A percentile compares a stretch with the other conserved stretches of the same genome.
phyloP scores from a whole-genome alignment of 768 basidiomycete species.

The Tylopilus subfusipes region DNA sequence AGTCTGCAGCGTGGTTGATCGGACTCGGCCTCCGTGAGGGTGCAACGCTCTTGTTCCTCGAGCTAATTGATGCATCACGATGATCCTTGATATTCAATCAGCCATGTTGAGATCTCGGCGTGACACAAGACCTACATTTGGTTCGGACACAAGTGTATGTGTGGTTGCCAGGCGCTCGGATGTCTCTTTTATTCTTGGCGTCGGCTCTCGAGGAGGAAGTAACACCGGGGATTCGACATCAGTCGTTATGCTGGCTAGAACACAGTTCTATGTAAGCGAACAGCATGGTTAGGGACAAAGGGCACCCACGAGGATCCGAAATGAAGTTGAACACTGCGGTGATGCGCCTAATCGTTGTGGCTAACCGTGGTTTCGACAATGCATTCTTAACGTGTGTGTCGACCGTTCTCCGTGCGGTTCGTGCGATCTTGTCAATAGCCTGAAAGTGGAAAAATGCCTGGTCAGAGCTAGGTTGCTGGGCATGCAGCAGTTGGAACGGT shows the following conservation, averaged over 20 bases:
- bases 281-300: conserved; percentile 6
- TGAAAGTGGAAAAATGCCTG: conserved; percentile 26
- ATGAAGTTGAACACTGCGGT: conserved; percentile 69
- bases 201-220: conserved; percentile 19
- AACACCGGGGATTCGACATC: conserved; percentile 46
- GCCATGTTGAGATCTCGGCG: conserved; percentile 1
- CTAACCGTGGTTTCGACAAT: conserved; percentile 62
- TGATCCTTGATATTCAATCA: conserved; percentile 18
- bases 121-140: conserved; percentile 20
- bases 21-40: conserved; percentile 10
- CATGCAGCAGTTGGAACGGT: not conserved
- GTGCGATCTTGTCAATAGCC: conserved; percentile 68
- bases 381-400: conserved; percentile 74
- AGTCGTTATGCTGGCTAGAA: conserved; percentile 50
- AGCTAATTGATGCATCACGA: not conserved
- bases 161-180: conserved; percentile 6
- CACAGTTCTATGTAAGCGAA: conserved; percentile 10
- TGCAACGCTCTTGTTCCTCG: conserved; percentile 2
- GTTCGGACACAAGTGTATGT: conserved; percentile 6
- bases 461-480: conserved; percentile 6
- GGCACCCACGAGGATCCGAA: conserved; percentile 58
- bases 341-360: conserved; percentile 66
- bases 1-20: conserved; percentile 11
- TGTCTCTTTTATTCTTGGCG: conserved; percentile 11
- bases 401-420: conserved; percentile 61